Evolutionary conservation across 2,329 filamentous ascomycete genomes (phyloP).

Genomic region (Aspergillus sp.): DNA sequence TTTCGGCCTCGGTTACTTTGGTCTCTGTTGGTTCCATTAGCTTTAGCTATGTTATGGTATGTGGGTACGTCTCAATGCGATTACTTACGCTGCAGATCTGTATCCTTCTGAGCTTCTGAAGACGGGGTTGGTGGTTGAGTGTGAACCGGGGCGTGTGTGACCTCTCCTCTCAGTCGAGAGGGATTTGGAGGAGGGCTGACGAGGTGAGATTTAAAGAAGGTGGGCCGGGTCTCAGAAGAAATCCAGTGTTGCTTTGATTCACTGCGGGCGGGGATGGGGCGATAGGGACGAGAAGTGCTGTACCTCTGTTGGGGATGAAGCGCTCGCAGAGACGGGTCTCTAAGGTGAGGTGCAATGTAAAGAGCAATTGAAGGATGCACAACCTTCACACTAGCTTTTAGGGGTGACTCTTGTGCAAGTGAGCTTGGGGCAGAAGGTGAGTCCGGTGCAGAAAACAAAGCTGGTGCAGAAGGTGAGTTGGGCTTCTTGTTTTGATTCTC

Average conservation of each 20-base stretch:
- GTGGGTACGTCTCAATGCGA: background rate
- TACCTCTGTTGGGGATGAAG: background rate
- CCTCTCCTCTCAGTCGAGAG: background rate
- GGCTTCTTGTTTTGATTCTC: background rate
- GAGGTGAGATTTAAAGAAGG: background rate
- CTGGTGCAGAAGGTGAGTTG: background rate
- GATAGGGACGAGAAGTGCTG: background rate
- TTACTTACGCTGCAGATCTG: background rate
- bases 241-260: background rate
- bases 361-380: background rate
- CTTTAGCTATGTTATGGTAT: background rate
- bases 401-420: background rate
- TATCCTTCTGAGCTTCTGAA: background rate
- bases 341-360: constrained; percentile 2
- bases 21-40: background rate
- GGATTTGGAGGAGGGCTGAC: background rate
- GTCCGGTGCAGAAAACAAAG: background rate
- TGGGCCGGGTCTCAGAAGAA: background rate
- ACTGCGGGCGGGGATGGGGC: background rate
- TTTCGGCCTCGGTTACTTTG: background rate
- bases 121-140: background rate
- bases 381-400: background rate
- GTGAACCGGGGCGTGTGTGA: background rate
- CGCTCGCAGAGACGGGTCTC: background rate
- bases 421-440: background rate